Evolutionary conservation across 2,329 filamentous ascomycete species (phyloP).

Genomic region (Diaporthe humulicola): DNA sequence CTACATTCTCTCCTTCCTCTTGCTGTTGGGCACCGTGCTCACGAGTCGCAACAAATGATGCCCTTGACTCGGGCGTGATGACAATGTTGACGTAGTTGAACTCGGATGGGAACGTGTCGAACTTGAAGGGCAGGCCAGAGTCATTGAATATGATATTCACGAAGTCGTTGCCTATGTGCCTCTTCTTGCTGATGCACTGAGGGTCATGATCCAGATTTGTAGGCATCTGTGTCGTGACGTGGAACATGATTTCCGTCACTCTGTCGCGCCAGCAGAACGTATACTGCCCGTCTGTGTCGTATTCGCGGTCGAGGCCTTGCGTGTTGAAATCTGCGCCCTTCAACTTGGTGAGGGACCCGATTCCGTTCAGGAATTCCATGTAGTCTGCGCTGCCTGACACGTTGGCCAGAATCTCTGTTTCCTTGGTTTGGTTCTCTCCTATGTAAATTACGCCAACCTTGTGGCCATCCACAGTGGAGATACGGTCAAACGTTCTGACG

Average conservation of each 20-base stretch:
- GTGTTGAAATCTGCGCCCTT: conserved; percentile 91
- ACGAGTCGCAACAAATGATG: conserved; percentile 78
- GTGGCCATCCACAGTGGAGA: conserved; percentile 91
- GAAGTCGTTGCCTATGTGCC: conserved; percentile 96
- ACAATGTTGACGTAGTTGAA: conserved; percentile 99
- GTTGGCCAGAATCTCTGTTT: conserved; percentile 89
- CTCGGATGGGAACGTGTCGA: conserved; percentile 92
- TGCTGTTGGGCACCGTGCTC: conserved; percentile 53
- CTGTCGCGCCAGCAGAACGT: conserved; percentile 96
- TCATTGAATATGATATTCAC: conserved; percentile 99
- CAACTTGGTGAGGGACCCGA: conserved; percentile 86
- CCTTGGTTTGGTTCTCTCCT: conserved; percentile 85
- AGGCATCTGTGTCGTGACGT: conserved; percentile 98
- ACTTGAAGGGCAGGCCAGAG: conserved; percentile 88
- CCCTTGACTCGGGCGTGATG: conserved; percentile 87
- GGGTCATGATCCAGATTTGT: conserved; percentile 84
- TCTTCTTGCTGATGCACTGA: conserved; percentile 86
- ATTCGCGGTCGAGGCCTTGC: conserved; percentile 85
- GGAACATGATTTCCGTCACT: conserved; percentile 95
- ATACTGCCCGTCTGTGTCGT: conserved; percentile 85
- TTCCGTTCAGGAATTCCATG: conserved; percentile 82
- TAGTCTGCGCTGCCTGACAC: conserved; percentile 90
- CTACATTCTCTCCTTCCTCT: not conserved
- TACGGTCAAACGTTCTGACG: conserved; percentile 86
- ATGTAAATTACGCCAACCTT: conserved; percentile 97